phyloP scores from a whole-genome alignment of 2,329 filamentous ascomycete species.

The Dactylellina sp. region DNA sequence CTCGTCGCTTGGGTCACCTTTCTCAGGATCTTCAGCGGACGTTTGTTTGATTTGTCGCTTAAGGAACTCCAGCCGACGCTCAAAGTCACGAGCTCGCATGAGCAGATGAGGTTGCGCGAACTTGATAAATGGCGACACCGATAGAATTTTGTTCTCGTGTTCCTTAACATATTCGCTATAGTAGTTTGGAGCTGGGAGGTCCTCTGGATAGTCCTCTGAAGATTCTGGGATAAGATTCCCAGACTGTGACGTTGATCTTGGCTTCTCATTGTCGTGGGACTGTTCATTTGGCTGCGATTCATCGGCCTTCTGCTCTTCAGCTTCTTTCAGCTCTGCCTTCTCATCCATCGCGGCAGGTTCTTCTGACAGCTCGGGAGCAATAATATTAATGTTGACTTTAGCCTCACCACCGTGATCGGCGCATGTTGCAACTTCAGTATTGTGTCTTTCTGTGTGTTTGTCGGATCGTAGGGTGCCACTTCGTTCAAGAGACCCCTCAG shows the following conservation, averaged over 20 bases:
- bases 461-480: conserved; percentile 48
- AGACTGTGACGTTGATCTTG: conserved; percentile 25
- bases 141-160: conserved; percentile 91
- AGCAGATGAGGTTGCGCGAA: conserved; percentile 94
- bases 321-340: conserved; percentile 32
- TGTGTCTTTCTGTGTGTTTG: conserved; percentile 43
- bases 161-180: conserved; percentile 96
- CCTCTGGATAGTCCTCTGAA: conserved; percentile 74
- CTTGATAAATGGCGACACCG: conserved; percentile 94
- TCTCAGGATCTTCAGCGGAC: conserved; percentile 65
- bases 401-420: conserved; percentile 27
- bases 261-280: conserved; percentile 19
- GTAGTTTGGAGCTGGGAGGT: conserved; percentile 86
- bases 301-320: conserved; percentile 27
- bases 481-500: conserved; percentile 48
- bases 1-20: conserved; percentile 71
- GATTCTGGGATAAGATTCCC: conserved; percentile 61
- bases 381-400: conserved; percentile 53
- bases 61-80: conserved; percentile 83
- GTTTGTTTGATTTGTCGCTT: conserved; percentile 68
- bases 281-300: conserved; percentile 16
- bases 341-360: conserved; percentile 45
- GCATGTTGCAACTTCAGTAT: conserved; percentile 41
- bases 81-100: conserved; percentile 90
- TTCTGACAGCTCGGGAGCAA: conserved; percentile 38